Percentiles rank a stretch among this genome's conserved stretches.
These are phyloP conservation scores for Flammula alnicola DNA, from an alignment of 1,284 basidiomycete species.

Conservation along the genomic window DNA sequence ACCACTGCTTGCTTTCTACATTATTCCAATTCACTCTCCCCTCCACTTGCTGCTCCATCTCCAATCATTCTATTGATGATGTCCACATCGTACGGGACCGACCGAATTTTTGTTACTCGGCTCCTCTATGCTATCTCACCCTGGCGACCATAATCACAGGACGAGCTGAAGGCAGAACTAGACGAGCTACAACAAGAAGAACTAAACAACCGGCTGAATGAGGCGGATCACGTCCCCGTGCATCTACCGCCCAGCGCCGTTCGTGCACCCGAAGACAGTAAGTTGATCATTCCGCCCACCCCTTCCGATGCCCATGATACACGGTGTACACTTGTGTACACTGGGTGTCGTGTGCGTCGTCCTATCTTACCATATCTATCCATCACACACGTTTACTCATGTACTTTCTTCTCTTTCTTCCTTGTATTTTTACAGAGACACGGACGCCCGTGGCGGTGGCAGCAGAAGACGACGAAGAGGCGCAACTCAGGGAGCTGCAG, in stretches of 20 bases:
- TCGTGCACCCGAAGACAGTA: conserved; percentile 48
- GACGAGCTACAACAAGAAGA: conserved; percentile 92
- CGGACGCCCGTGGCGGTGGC: conserved; percentile 42
- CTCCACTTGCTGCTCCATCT: background rate
- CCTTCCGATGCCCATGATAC: background rate
- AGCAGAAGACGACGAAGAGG: conserved; percentile 93
- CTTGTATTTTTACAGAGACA: conserved; percentile 24
- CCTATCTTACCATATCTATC: too few relatives aligned
- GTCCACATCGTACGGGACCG: too few relatives aligned
- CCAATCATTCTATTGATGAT: background rate
- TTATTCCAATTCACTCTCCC: background rate
- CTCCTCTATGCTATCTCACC: too few relatives aligned
- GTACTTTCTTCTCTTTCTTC: background rate
- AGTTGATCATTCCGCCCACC: conserved; percentile 37
- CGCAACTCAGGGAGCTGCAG: conserved; percentile 90
- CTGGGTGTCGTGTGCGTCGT: too few relatives aligned
- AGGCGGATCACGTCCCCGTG: conserved; percentile 89
- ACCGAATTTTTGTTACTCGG: too few relatives aligned
- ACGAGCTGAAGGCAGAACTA: conserved; percentile 84
- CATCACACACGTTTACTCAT: background rate
- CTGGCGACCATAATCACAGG: conserved; percentile 49
- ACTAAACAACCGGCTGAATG: conserved; percentile 86
- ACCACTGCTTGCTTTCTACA: conserved; percentile 15
- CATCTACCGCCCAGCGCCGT: conserved; percentile 78
- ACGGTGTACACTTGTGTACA: too few relatives aligned